Conservation (phyloP, 2,329 filamentous ascomycete genomes). For the Ceratocystis cubensis region DNA sequence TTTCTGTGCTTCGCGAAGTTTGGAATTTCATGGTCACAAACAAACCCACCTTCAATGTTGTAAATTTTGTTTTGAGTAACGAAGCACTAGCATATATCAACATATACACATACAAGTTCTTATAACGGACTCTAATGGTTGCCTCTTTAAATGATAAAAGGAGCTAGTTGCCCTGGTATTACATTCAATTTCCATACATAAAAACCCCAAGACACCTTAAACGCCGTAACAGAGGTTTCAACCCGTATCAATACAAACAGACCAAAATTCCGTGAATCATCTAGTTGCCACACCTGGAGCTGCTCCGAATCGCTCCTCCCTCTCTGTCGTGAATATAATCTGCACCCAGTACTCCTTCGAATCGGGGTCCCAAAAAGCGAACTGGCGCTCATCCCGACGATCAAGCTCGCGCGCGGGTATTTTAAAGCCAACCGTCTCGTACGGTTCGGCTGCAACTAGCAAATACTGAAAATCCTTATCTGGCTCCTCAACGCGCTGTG, state of each 20-base stretch:
- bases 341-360: constrained; percentile 96
- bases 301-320: constrained; percentile 74
- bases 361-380: constrained; percentile 91
- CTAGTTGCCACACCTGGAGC: constrained; percentile 45
- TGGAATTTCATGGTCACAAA: neutral
- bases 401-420: constrained; percentile 88
- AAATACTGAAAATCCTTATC: constrained; percentile 94
- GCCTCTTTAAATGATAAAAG: neutral
- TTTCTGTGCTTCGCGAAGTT: neutral
- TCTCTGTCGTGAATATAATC: constrained; percentile 95
- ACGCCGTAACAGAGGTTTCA: constrained; percentile 3
- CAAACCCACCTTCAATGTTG: neutral
- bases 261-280: neutral
- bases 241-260: constrained; percentile 2
- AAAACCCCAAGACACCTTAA: neutral
- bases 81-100: neutral
- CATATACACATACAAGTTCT: neutral
- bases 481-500: constrained; percentile 88
- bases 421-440: constrained; percentile 96
- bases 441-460: constrained; percentile 88
- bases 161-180: constrained; percentile 1
- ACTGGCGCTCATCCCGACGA: constrained; percentile 74
- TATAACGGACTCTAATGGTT: neutral
- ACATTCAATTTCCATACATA: constrained; percentile 7
- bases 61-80: neutral